Evolutionary conservation across 306 rosid genomes (phyloP), one percentile per base, ranked within the genome.

Genomic region (Begonia fuchsioides): DNA sequence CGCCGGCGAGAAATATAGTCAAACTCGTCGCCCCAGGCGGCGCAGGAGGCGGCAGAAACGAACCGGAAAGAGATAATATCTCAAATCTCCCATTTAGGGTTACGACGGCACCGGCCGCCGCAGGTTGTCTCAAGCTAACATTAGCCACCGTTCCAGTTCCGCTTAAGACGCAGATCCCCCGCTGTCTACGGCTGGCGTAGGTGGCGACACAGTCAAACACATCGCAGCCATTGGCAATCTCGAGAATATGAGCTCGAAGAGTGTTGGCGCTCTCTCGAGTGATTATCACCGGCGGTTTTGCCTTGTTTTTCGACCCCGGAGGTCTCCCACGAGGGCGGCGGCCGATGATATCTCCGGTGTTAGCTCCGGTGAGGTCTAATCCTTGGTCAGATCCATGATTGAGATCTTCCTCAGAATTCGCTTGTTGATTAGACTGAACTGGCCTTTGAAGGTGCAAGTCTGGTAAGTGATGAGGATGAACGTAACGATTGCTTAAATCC

Each of bases 201-300:
- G 79, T 67, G 12, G 93, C 77, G 11, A 87, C 78, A 56, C 87
- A 47, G 48, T 87, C 96, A 47, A 87, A 83, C 17, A 87, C 87
- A 50, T 83, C 87, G 57, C 83, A 77, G 60, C 96, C 96, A 62
- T 47, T 63, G 11, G 66, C 73, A 4, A 87, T 76, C 58, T 87
- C 96, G 9, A 87, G 85, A 57, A 87, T 87, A 62, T 87, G 96
- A 9, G 96, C 96, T 3, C 94, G 64, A 15, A 87, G 94, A 20
- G 96, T 77, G 72, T 87, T 87, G 53, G 96, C 87, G 56, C 93
- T 87, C 58, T 87, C 96, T 32, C 94, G 38, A 1, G 96, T 83
- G 26, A 87, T 83, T 54, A 87, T 87, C 8, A 87, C 82, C 10
- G 96, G 96, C 1, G 96, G 93, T 19, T 61, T 87, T 0, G 74